Evolutionary conservation across 305 asterid genomes (phyloP), one percentile per base, ranked within the genome.

Genomic region (Petunia hybrid): DNA sequence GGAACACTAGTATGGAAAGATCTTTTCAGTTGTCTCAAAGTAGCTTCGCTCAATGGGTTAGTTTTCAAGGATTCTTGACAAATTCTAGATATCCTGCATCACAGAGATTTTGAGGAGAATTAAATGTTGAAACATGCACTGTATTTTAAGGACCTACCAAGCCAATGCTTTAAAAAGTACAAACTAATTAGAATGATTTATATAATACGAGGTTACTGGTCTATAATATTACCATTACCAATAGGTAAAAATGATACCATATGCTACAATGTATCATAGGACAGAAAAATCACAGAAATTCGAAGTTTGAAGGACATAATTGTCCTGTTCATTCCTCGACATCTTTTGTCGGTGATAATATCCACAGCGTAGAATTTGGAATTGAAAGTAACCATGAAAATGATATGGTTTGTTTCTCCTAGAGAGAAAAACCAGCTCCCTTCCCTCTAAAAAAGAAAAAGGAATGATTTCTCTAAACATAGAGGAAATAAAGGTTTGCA

Each of bases 1-100:
- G 90, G 83, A 66, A 85, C 64, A 85, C 76, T 80, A 0, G 89
- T 85, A 82, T 89, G 40, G 65, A 90, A 89, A 16, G 87, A 70
- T 63, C 76, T 51, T 56, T 45, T 84, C 83, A 82, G 40, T 63
- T 80, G 71, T 78, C 83, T 83, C 82, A 89, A 38, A 57, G 64
- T 53, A 68, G 79, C 40, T 76, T 46, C 82, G 6, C 65, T 77
- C 79, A 69, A 53, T 51, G 84, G 64, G 16, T 75, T 73, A 10
- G 81, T 77, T 46, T 66, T 76, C 43, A 68, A 57, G 78, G 85
- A 67, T 39, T 85, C 87, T 13, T 41, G 31, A 77, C 80, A 62
- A 61, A 78, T 60, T 22, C 82, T 79, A 62, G 51, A 82, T 62
- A 66, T 82, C 90, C 92, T 89, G 87, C 76, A 62, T 46, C 75